Evolutionary conservation across 1,139 yeast genomes (phyloP).

Genomic region (Pichia sp.): DNA sequence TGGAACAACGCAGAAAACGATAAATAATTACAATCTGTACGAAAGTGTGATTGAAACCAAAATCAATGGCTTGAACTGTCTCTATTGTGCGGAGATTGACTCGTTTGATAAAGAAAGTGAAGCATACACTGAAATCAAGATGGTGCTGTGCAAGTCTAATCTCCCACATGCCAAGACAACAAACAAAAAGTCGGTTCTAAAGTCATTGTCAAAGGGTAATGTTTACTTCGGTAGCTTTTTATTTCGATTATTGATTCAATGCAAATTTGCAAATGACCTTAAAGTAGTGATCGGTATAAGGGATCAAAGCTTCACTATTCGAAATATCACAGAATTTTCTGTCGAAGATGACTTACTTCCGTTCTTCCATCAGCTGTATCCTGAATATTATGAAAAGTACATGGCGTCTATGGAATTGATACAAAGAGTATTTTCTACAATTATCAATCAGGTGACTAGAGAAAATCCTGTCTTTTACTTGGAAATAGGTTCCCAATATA

Average conservation of each 20-base stretch:
- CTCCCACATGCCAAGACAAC: conserved; percentile 10
- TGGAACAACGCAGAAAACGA: conserved; percentile 10
- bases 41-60: conserved; percentile 10
- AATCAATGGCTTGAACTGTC: conserved; percentile 9
- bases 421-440: conserved; percentile 8
- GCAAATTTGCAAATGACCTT: conserved; percentile 15
- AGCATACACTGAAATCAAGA: conserved; percentile 18
- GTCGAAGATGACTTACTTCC: conserved; percentile 14
- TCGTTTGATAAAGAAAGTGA: not conserved
- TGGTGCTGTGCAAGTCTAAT: conserved; percentile 14
- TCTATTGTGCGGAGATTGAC: conserved; percentile 21
- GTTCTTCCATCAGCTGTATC: conserved; percentile 11
- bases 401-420: conserved; percentile 6
- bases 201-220: conserved; percentile 11
- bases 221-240: conserved; percentile 11
- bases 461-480: conserved; percentile 9
- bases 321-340: conserved; percentile 11
- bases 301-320: conserved; percentile 14
- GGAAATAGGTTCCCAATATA: conserved; percentile 7
- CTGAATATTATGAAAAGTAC: conserved; percentile 4
- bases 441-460: conserved; percentile 2
- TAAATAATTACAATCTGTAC: conserved; percentile 12
- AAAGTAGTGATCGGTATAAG: conserved; percentile 18
- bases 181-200: conserved; percentile 7
- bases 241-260: conserved; percentile 15